A percentile compares a stretch with the other conserved stretches of the same genome.
Conservation (phyloP, 2,329 filamentous ascomycete species). For the Ophiostoma australiae region DNA sequence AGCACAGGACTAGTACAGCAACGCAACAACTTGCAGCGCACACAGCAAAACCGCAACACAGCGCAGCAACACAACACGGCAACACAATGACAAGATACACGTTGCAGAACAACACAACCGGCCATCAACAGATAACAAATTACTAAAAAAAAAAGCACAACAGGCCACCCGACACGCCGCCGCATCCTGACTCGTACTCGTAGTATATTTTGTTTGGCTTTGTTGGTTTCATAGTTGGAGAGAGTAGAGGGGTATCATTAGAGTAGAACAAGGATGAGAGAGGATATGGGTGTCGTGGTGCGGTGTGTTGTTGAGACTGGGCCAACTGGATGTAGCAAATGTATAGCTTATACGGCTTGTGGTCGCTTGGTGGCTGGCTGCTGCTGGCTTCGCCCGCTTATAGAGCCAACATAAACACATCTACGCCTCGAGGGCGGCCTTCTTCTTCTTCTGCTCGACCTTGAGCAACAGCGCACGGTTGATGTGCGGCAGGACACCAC, state of each 20-base stretch:
- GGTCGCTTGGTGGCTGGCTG: not conserved
- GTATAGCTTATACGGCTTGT: not conserved
- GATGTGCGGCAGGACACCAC: conserved; percentile 97
- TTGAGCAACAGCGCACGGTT: conserved; percentile 78
- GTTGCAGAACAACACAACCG: not conserved
- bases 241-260: conserved; percentile 17
- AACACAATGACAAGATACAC: not conserved
- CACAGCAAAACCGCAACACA: not conserved
- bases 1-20: not conserved
- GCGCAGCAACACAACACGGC: not conserved
- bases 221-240: conserved; percentile 1
- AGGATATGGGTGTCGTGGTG: not conserved
- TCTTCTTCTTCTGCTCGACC: conserved; percentile 42
- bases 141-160: not conserved
- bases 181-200: not conserved
- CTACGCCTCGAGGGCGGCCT: conserved; percentile 36
- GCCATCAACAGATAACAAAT: not conserved
- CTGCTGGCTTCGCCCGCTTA: not conserved
- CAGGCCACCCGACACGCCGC: not conserved
- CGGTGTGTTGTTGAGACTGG: not conserved
- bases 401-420: not conserved
- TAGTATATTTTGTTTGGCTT: conserved; percentile 3
- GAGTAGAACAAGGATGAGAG: not conserved
- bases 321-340: not conserved
- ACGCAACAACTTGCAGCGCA: not conserved